Conservation (phyloP, 1,284 basidiomycete genomes). For the Cutaneotrichosporon cavernicola region DNA sequence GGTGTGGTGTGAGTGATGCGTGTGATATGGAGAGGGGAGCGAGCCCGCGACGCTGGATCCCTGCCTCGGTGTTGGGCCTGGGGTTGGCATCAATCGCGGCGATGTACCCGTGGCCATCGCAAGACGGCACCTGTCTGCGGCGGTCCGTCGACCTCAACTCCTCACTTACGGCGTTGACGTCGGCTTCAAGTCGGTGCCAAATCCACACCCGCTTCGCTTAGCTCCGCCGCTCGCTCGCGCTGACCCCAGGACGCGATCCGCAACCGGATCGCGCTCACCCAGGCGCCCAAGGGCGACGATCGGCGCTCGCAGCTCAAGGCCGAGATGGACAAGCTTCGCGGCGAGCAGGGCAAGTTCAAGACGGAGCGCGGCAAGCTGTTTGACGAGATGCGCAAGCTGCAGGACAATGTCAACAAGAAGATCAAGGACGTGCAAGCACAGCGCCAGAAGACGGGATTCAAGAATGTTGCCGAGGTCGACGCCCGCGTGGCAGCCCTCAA, state of each 20-base stretch:
- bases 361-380: conserved; percentile 66
- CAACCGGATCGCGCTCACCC: conserved; percentile 69
- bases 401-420: conserved; percentile 83
- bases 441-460: conserved; percentile 79
- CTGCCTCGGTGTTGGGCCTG: too few species aligned
- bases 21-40: too few species aligned
- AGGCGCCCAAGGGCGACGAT: conserved; percentile 58
- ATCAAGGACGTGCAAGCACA: conserved; percentile 84
- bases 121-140: too few species aligned
- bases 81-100: too few species aligned
- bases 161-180: too few species aligned
- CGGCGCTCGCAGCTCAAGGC: conserved; percentile 70
- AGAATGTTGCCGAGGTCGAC: conserved; percentile 84
- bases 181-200: not conserved
- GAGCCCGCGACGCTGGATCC: too few species aligned
- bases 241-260: conserved; percentile 66
- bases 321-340: conserved; percentile 78
- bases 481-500: conserved; percentile 63
- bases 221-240: not conserved
- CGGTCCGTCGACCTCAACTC: too few species aligned
- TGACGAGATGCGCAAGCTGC: conserved; percentile 77
- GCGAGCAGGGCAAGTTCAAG: conserved; percentile 79
- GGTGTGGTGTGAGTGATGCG: not conserved
- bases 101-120: too few species aligned
- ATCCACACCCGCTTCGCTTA: not conserved